These are phyloP conservation scores for Sporothrix luriei DNA, from an alignment of 2,329 filamentous ascomycete species.

Conservation along the genomic window DNA sequence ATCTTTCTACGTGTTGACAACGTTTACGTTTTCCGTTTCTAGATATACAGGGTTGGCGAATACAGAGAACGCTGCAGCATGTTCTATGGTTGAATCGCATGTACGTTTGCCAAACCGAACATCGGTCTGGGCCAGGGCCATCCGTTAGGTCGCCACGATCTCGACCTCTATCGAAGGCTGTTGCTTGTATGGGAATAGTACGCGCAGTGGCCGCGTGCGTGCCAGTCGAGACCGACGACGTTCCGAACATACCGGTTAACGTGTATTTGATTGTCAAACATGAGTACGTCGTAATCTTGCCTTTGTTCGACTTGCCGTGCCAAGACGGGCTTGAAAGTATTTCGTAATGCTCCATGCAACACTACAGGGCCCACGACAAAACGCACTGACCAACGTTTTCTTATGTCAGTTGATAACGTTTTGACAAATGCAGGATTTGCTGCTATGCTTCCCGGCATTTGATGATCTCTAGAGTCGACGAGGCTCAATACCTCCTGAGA, in stretches of 20 bases:
- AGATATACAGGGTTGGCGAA: background rate
- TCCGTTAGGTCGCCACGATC: too few species aligned
- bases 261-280: too few species aligned
- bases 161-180: too few species aligned
- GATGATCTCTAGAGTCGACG: background rate
- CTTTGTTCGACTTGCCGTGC: background rate
- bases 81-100: background rate
- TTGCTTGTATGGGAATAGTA: too few species aligned
- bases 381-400: conserved; percentile 12
- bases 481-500: background rate
- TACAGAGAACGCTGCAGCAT: background rate
- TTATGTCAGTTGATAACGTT: background rate
- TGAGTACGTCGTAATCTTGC: too few species aligned
- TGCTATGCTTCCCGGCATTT: background rate
- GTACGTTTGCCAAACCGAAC: background rate
- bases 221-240: too few species aligned
- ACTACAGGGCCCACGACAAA: background rate
- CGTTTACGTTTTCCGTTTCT: background rate
- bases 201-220: too few species aligned
- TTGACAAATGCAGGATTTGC: background rate
- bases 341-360: too few species aligned
- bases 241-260: too few species aligned
- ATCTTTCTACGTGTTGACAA: too few species aligned
- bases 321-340: background rate
- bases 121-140: too few species aligned